These are phyloP conservation scores for Gryganskiella cystojenkinii DNA, from an alignment of 192 early-diverging fungal genomes.

Conservation along the genomic window DNA sequence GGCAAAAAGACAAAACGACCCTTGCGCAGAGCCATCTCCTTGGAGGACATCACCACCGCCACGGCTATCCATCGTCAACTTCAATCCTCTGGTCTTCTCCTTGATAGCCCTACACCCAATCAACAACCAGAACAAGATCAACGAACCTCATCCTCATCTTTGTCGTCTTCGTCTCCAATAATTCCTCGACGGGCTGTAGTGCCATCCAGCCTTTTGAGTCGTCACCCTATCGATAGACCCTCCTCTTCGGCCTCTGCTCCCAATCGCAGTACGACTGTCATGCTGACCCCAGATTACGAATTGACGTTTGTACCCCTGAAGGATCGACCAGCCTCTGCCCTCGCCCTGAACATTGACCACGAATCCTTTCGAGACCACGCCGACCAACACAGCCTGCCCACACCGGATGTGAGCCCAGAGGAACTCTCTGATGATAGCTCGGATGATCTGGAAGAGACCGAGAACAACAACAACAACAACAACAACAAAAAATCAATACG, in stretches of 20 bases:
- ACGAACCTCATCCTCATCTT: background rate
- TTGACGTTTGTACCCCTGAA: slow-evolving; percentile 10
- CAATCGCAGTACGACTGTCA: background rate
- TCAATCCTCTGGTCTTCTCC: slow-evolving; percentile 5
- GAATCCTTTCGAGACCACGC: background rate
- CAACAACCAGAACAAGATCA: background rate
- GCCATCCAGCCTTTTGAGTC: background rate
- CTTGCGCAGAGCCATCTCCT: slow-evolving; percentile 39
- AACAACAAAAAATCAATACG: slow-evolving; percentile 14
- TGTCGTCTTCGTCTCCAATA: slow-evolving; percentile 5
- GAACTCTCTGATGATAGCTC: slow-evolving; percentile 37
- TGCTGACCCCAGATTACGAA: background rate
- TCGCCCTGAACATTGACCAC: background rate
- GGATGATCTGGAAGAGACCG: slow-evolving; percentile 29
- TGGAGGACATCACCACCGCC: slow-evolving; percentile 25
- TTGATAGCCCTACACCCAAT: background rate
- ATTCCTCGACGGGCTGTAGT: background rate
- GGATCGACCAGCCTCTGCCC: slow-evolving; percentile 6
- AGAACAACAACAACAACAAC: slow-evolving; percentile 17
- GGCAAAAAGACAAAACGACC: slow-evolving; percentile 9
- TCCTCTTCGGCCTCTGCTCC: too few relatives aligned
- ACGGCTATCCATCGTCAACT: slow-evolving; percentile 26
- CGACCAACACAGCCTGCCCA: slow-evolving; percentile 18
- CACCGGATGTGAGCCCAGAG: slow-evolving; percentile 42
- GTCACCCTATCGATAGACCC: background rate